Evolutionary conservation across 2,329 filamentous ascomycete genomes (phyloP).

Genomic region (Aspergillus ibericus): DNA sequence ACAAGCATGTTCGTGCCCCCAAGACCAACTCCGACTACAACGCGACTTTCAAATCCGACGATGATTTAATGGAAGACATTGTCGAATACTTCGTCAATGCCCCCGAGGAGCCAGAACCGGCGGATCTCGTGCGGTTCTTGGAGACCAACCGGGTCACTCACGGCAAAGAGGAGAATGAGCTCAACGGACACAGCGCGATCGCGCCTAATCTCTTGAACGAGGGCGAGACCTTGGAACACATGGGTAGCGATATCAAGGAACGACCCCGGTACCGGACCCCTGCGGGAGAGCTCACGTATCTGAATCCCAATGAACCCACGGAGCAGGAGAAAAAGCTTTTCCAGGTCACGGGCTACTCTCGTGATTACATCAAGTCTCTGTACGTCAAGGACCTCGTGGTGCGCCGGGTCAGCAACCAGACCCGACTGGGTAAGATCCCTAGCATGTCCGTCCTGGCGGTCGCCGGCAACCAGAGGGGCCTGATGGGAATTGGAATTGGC

Average conservation of each 20-base stretch:
- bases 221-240: constrained; percentile 34
- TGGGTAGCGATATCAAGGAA: constrained; percentile 9
- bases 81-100: constrained; percentile 49
- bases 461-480: constrained; percentile 82
- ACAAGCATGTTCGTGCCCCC: constrained; percentile 61
- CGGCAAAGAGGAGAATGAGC: constrained; percentile 52
- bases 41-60: constrained; percentile 61
- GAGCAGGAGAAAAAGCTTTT: constrained; percentile 52
- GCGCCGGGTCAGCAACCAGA: constrained; percentile 84
- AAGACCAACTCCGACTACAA: constrained; percentile 55
- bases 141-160: constrained; percentile 52
- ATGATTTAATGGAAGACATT: constrained; percentile 63
- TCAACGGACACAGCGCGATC: constrained; percentile 50
- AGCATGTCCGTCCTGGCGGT: constrained; percentile 74
- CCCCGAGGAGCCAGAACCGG: constrained; percentile 50
- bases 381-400: constrained; percentile 70
- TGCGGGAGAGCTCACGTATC: constrained; percentile 16
- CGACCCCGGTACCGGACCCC: constrained; percentile 24
- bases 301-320: constrained; percentile 33
- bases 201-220: constrained; percentile 54
- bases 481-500: constrained; percentile 84
- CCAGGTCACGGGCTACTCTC: constrained; percentile 57
- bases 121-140: constrained; percentile 44
- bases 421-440: constrained; percentile 88
- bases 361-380: constrained; percentile 52